Evolutionary conservation across 371 early-diverging fungal genomes (phyloP).

Genomic region (Mucor circinelloides): DNA sequence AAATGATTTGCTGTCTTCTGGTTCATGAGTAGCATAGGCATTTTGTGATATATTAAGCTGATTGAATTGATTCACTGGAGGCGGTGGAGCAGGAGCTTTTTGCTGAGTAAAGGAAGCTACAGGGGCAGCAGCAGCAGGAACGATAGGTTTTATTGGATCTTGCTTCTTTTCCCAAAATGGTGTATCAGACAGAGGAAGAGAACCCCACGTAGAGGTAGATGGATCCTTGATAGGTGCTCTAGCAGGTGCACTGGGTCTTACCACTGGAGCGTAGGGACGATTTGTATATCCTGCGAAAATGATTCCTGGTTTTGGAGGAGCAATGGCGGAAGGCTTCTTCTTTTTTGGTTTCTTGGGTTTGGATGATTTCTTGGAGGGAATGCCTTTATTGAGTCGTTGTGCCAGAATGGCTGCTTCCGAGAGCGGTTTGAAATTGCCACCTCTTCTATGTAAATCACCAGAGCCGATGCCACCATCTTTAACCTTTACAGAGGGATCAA

Average conservation of each 20-base stretch:
- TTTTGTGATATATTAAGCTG: background rate
- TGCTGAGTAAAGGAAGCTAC: background rate
- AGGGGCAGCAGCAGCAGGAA: background rate
- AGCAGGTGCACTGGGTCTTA: background rate
- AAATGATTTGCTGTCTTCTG: background rate
- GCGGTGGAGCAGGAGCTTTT: background rate
- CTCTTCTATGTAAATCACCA: slow-evolving; percentile 46
- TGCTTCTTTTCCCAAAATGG: slow-evolving; percentile 35
- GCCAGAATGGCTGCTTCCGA: slow-evolving; percentile 44
- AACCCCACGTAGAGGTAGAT: slow-evolving; percentile 18
- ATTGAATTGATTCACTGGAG: background rate
- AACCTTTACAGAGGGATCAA: slow-evolving; percentile 37
- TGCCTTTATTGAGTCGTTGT: slow-evolving; percentile 35
- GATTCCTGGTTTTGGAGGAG: background rate
- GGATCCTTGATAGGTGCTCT: background rate
- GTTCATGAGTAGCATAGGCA: background rate
- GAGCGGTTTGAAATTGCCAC: slow-evolving; percentile 44
- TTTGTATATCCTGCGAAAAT: background rate
- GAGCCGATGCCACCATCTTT: slow-evolving; percentile 43
- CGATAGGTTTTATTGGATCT: background rate
- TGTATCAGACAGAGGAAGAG: slow-evolving; percentile 17
- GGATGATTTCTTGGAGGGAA: slow-evolving; percentile 24
- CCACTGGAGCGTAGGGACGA: background rate
- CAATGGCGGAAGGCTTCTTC: background rate
- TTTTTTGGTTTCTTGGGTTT: background rate